Percentiles rank a stretch among this genome's conserved stretches.
Conservation (phyloP, 352 stramenopile species). For the Phytophthora citrophthora region DNA sequence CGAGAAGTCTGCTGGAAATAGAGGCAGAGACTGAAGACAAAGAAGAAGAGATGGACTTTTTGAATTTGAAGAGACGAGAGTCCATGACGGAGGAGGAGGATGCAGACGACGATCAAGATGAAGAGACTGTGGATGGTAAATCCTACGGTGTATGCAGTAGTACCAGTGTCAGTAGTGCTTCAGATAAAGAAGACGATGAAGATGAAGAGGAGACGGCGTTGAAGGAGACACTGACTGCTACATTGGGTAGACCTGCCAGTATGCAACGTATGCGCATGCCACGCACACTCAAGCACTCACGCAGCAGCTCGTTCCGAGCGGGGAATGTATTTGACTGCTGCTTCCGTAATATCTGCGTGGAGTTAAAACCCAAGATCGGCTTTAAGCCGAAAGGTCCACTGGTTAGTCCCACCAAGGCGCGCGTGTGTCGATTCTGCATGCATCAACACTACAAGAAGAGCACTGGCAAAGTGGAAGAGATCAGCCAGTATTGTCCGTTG, state of each 20-base stretch:
- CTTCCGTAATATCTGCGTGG: conserved; percentile 87
- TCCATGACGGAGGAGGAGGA: conserved; percentile 44
- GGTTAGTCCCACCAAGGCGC: conserved; percentile 62
- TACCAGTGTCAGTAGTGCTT: conserved; percentile 37
- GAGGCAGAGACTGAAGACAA: conserved; percentile 18
- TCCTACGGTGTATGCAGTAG: conserved; percentile 31
- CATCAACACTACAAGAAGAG: conserved; percentile 88
- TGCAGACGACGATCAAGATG: conserved; percentile 22
- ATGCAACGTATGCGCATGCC: conserved; percentile 1
- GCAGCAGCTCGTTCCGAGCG: conserved; percentile 47
- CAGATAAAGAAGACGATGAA: conserved; percentile 44
- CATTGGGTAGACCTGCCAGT: conserved; percentile 14
- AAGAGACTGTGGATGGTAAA: conserved; percentile 26
- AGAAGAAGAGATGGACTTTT: conserved; percentile 16
- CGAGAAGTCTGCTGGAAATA: conserved; percentile 31
- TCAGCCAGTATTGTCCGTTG: conserved; percentile 85
- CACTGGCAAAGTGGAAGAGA: conserved; percentile 76
- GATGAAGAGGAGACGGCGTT: conserved; percentile 25
- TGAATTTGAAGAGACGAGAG: conserved; percentile 18
- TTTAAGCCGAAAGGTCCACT: conserved; percentile 72
- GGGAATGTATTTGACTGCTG: conserved; percentile 86
- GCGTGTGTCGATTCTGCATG: conserved; percentile 88
- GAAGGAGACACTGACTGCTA: conserved; percentile 17
- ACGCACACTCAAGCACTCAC: conserved; percentile 22
- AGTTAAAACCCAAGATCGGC: conserved; percentile 90